These are phyloP conservation scores for Salvia sclarea DNA, from an alignment of 305 asterid species.

Conservation along the genomic window DNA sequence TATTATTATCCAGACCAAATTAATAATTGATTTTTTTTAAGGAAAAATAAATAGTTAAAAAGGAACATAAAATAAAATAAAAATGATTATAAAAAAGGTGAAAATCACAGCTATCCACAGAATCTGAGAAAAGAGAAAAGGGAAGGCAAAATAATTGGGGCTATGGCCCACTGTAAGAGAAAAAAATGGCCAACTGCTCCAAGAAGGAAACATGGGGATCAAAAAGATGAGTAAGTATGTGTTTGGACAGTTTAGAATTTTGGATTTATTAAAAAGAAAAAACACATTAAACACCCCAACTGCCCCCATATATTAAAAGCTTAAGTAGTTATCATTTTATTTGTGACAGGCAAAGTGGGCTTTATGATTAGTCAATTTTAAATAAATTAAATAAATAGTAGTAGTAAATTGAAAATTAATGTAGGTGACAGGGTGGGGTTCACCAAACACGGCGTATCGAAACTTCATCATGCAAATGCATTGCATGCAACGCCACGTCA, in stretches of 20 bases:
- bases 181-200: conserved; percentile 42
- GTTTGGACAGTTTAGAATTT: no score
- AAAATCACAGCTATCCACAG: no score
- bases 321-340: conserved; percentile 3
- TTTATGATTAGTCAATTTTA: conserved; percentile 22
- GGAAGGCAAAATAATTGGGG: conserved; percentile 27
- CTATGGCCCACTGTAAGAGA: conserved; percentile 3
- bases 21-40: no score
- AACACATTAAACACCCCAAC: conserved; percentile 33
- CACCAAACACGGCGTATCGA: conserved; percentile 35
- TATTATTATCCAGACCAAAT: no score
- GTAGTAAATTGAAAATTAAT: no score
- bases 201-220: conserved; percentile 32
- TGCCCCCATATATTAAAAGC: conserved; percentile 40
- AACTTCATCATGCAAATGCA: no score
- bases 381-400: no score
- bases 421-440: conserved; percentile 20
- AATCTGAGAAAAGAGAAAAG: no score
- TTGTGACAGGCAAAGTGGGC: conserved; percentile 7
- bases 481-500: conserved; percentile 37
- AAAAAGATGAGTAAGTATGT: not conserved
- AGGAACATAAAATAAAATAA: no score
- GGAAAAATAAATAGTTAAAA: no score
- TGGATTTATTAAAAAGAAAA: not conserved
- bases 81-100: no score